Base-by-base conservation (phyloP, 352 stramenopile species). In the Globisporangium nunn region DNA sequence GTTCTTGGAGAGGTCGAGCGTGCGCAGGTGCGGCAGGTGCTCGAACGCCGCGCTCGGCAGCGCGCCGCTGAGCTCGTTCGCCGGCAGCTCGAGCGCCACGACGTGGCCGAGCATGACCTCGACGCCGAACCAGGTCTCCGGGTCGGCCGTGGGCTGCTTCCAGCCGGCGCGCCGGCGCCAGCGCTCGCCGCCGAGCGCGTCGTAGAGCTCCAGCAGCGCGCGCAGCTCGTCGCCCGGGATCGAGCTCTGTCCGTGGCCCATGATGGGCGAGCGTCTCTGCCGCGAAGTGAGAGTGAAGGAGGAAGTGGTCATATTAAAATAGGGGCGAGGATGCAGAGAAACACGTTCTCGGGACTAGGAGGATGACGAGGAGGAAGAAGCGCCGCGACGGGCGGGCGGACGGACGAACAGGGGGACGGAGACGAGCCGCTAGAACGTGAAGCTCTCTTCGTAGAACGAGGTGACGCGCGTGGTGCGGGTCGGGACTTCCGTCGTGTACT, bases 1-100 rank as follows among this genome's bases (percentile, higher is more conserved):
- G 63, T 95, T 95, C 68, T 88, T 88, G 59, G 82, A 91, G 52
- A 95, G 61, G 58, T 95, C 76, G 2, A 95, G 74, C 44, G 85
- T 72, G 40, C 75, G 74, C 49, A 95, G 66, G 35, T 88, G 70
- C 46, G 73, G 67, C n/a, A 95, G 64, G n/a, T 61, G 66, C 48
- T 72, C 71, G 18, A 95, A 65, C 6, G 68, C 56, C 14, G 66
- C 54, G 7, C 7, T 3, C 4, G 75, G 74, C 15, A 83, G 48
- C 33, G 39, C 43, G 23, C 72, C 72, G 23, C 64, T 65, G 30
- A 92, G 68, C 51, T 87, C 69, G 59, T 91, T 92, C 15, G 80
- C 78, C 2, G 80, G 76, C 35, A 93, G 62, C 56, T 87, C 78
- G 12, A 93, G 69, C n/a, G 80, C 71, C 41, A 85, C 74, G 15